Evolutionary conservation across 306 rosid species (phyloP).

Genomic region (Alnus rubra): DNA sequence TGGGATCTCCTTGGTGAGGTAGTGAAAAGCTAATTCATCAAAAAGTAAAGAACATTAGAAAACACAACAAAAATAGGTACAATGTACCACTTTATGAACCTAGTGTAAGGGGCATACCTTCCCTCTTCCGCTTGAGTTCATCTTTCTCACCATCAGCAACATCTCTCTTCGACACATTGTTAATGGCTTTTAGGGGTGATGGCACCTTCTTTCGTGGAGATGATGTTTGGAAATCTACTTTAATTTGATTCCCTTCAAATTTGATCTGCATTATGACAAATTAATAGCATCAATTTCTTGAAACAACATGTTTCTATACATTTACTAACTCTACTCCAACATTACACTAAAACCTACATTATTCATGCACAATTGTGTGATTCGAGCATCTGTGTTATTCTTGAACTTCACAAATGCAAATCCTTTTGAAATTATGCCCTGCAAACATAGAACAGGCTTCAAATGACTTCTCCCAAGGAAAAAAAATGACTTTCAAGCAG

Average conservation of each 20-base stretch:
- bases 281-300: slow-evolving; percentile 22
- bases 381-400: slow-evolving; percentile 84
- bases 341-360: slow-evolving; percentile 65
- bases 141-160: slow-evolving; percentile 73
- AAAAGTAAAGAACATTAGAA: slow-evolving; percentile 28
- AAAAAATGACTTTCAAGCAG: slow-evolving; percentile 51
- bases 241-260: slow-evolving; percentile 86
- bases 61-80: neutral
- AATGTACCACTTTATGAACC: slow-evolving; percentile 7
- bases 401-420: slow-evolving; percentile 89
- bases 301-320: slow-evolving; percentile 11
- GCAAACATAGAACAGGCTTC: slow-evolving; percentile 14
- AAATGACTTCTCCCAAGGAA: neutral
- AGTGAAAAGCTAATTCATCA: slow-evolving; percentile 60
- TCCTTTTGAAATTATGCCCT: slow-evolving; percentile 96
- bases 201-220: slow-evolving; percentile 77
- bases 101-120: slow-evolving; percentile 45
- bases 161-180: slow-evolving; percentile 71
- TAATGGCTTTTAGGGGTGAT: slow-evolving; percentile 63
- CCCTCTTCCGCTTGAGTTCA: slow-evolving; percentile 78
- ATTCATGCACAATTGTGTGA: slow-evolving; percentile 80
- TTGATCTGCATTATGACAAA: slow-evolving; percentile 67
- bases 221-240: slow-evolving; percentile 90
- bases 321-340: slow-evolving; percentile 15
- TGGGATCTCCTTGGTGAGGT: slow-evolving; percentile 90